A percentile compares a stretch with the other conserved stretches of the same genome.
These are phyloP conservation scores for Hibiscus trionum DNA, from an alignment of 345 rosid species.

Conservation along the genomic window DNA sequence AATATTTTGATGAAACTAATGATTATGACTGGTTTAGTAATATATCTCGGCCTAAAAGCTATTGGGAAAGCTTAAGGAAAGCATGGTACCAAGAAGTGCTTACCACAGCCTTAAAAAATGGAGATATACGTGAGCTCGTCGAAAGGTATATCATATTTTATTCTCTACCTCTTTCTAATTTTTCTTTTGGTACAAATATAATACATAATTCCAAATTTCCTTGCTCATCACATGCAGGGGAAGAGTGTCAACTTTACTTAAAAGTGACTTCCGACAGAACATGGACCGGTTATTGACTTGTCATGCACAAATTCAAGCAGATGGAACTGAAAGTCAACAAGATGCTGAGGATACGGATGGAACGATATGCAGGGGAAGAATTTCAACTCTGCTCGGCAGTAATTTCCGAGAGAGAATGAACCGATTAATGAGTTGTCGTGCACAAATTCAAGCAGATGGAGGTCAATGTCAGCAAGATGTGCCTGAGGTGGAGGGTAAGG, in stretches of 20 bases:
- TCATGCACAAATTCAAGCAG: slow-evolving; percentile 35
- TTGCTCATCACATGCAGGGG: slow-evolving; percentile 12
- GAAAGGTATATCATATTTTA: slow-evolving; percentile 38
- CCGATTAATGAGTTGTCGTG: slow-evolving; percentile 44
- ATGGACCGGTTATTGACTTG: slow-evolving; percentile 60
- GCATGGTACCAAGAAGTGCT: slow-evolving; percentile 69
- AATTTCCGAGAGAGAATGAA: slow-evolving; percentile 45
- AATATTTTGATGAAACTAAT: slow-evolving; percentile 17
- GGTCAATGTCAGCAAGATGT: slow-evolving; percentile 16
- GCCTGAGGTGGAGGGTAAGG: slow-evolving; percentile 22
- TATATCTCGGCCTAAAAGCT: slow-evolving; percentile 75
- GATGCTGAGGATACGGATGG: slow-evolving; percentile 26
- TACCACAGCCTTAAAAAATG: slow-evolving; percentile 33
- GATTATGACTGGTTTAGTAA: slow-evolving; percentile 56
- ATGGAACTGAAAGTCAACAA: slow-evolving; percentile 15
- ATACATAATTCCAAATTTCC: slow-evolving; percentile 4
- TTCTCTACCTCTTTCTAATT: too few relatives aligned
- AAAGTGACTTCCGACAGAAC: slow-evolving; percentile 17
- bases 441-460: slow-evolving; percentile 28
- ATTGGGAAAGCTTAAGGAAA: slow-evolving; percentile 72
- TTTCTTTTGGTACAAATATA: not conserved
- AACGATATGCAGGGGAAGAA: not conserved
- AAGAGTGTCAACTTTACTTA: not conserved
- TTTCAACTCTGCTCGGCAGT: not conserved
- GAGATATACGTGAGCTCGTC: slow-evolving; percentile 61